Evolutionary conservation across 495 filamentous ascomycete genomes (phyloP).

Genomic region (Penicillium silybi): DNA sequence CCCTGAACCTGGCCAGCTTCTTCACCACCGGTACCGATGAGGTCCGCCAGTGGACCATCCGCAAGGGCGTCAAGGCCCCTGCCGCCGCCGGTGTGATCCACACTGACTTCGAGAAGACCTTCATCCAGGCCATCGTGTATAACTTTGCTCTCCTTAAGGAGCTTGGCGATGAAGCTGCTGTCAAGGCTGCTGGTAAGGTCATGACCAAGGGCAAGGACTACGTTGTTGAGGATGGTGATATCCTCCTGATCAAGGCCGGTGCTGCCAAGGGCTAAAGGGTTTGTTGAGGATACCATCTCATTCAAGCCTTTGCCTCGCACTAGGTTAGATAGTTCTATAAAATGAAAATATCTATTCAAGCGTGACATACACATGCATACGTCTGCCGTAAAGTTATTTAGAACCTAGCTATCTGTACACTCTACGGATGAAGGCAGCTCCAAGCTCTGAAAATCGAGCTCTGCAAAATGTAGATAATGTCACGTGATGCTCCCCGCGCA

Average conservation of each 20-base stretch:
- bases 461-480: constrained; percentile 1
- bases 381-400: no score
- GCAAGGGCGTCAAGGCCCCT: constrained; percentile 93
- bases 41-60: constrained; percentile 97
- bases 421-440: background rate
- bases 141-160: constrained; percentile 79
- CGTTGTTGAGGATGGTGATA: constrained; percentile 54
- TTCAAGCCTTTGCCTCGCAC: background rate
- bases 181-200: constrained; percentile 91
- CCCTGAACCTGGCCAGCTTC: constrained; percentile 86
- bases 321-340: constrained; percentile 13
- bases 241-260: constrained; percentile 89
- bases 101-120: constrained; percentile 99
- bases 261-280: constrained; percentile 71
- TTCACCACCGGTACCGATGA: constrained; percentile 98
- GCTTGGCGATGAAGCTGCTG: constrained; percentile 78
- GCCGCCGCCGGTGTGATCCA: constrained; percentile 98
- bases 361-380: no score
- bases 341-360: background rate
- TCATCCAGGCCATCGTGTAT: constrained; percentile 92
- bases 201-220: constrained; percentile 99
- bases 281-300: background rate
- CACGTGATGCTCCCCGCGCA: constrained; percentile 37
- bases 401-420: no score
- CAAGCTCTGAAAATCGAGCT: background rate